Percentiles rank a stretch among this genome's conserved stretches.
Evolutionary conservation across 345 rosid species (phyloP).

Genomic region (Gossypium australe): DNA sequence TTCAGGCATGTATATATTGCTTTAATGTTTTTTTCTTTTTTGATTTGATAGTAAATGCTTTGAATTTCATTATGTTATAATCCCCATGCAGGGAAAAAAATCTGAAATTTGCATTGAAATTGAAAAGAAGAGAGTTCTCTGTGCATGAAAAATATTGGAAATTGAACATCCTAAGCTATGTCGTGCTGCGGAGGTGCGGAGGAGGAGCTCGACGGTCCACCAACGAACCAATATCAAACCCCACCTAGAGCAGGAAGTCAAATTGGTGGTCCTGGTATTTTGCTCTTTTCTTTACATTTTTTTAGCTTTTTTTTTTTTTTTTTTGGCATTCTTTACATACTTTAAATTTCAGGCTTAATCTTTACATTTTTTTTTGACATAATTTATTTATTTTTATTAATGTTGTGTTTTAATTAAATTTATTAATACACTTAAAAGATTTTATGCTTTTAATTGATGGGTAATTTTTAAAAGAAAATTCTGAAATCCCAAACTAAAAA

Average conservation of each 20-base stretch:
- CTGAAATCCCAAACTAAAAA: no score
- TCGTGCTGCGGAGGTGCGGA: slow-evolving; percentile 88
- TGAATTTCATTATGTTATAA: background rate
- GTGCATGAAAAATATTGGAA: slow-evolving; percentile 15
- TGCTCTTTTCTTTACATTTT: no score
- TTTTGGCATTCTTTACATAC: no score
- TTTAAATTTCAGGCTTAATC: no score
- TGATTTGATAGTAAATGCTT: background rate
- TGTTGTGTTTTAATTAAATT: no score
- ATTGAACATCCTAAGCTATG: slow-evolving; percentile 37
- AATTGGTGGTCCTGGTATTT: slow-evolving; percentile 35
- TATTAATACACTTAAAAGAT: no score
- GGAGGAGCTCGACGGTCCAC: slow-evolving; percentile 72
- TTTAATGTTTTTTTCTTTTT: background rate
- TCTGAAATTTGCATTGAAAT: background rate
- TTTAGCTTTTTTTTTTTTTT: no score
- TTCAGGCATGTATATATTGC: background rate
- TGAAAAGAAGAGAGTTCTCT: background rate
- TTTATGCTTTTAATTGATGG: no score
- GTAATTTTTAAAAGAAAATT: no score
- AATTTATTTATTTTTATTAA: no score
- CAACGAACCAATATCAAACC: slow-evolving; percentile 60
- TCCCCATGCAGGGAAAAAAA: slow-evolving; percentile 14
- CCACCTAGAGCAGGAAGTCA: slow-evolving; percentile 59
- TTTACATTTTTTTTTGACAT: no score